These are phyloP conservation scores for Trametes pubescens DNA, from an alignment of 1,284 basidiomycete genomes.

Conservation along the genomic window DNA sequence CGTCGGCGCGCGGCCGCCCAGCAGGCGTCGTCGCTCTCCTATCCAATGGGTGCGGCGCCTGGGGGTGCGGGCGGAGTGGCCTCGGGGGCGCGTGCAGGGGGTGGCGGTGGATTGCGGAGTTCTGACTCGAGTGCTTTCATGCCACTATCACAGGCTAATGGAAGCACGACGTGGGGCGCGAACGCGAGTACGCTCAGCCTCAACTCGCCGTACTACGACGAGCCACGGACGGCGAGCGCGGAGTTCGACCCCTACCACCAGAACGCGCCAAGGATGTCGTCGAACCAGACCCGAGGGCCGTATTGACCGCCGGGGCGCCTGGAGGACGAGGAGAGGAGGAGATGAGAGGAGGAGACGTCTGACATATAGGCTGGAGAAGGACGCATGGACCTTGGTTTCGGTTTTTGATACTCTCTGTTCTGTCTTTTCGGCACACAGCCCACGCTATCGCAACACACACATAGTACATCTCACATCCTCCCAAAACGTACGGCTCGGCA, in stretches of 20 bases:
- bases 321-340: constrained; percentile 4
- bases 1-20: constrained; percentile 52
- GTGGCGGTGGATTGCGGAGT: constrained; percentile 43
- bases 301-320: constrained; percentile 18
- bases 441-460: constrained; percentile 29
- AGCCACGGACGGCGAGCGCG: constrained; percentile 38
- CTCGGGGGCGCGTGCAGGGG: constrained; percentile 26
- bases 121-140: constrained; percentile 68
- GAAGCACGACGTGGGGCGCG: constrained; percentile 50
- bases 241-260: constrained; percentile 44
- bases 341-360: constrained; percentile 13
- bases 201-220: constrained; percentile 54
- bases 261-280: constrained; percentile 33
- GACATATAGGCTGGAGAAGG: constrained; percentile 26
- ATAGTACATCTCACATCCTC: not conserved
- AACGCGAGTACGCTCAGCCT: constrained; percentile 55
- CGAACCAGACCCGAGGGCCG: constrained; percentile 29
- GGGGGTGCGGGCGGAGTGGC: constrained; percentile 39
- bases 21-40: constrained; percentile 40
- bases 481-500: not conserved
- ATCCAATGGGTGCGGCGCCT: constrained; percentile 48
- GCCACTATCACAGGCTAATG: constrained; percentile 63
- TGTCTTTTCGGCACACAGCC: constrained; percentile 16
- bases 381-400: constrained; percentile 34
- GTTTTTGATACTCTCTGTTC: constrained; percentile 22